Evolutionary conservation across 805 yeast genomes (phyloP), one percentile per base, ranked within the genome.

Genomic region (Wickerhamiella bombiphila): DNA sequence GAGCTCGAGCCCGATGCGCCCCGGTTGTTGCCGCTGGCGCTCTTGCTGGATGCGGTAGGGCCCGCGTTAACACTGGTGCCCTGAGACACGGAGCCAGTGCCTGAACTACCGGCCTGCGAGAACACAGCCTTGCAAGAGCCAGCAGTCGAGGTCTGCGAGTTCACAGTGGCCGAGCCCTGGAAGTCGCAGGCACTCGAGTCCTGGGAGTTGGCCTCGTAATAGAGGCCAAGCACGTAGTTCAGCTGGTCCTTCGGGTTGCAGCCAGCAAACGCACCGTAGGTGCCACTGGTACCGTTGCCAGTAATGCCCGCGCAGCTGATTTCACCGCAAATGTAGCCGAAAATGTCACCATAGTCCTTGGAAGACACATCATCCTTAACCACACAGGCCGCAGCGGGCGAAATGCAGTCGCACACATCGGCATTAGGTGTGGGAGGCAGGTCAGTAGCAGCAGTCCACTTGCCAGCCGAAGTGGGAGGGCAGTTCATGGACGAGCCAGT

Each of bases 381-480:
- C 25, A 69, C 75, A 64, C 93, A 81, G n/a, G 51, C 44, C 31
- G 72, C 64, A 3, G 80, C 60, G 17, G 53, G 42, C 25, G 59
- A 51, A 38, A 77, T 46, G 63, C 93, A 81, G 46, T 68, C 67
- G 62, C 93, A 81, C 34, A 70, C 68, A 33, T 58, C 67, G 47
- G 68, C 57, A 48, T 77, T 66, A 36, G 93, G 93, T 25, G 86
- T 74, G 48, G 88, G 91, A 29, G 93, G 93, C 51, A 81, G 66
- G 11, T 56, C 58, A 18, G 77, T 64, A 11, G 77, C 58, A 16
- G 86, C 91, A 45, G 56, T 60, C 93, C 93, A 81, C 51, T 69
- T 56, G 13, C 60, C 36, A 29, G 42, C 47, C 29, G 68, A 67
- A 40, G 69, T 47, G 2, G 70, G 50, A 25, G 79, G 78, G 57